Evolutionary conservation across 306 rosid genomes (phyloP), one percentile per base, ranked within the genome.

Genomic region (Cicer judaicum): DNA sequence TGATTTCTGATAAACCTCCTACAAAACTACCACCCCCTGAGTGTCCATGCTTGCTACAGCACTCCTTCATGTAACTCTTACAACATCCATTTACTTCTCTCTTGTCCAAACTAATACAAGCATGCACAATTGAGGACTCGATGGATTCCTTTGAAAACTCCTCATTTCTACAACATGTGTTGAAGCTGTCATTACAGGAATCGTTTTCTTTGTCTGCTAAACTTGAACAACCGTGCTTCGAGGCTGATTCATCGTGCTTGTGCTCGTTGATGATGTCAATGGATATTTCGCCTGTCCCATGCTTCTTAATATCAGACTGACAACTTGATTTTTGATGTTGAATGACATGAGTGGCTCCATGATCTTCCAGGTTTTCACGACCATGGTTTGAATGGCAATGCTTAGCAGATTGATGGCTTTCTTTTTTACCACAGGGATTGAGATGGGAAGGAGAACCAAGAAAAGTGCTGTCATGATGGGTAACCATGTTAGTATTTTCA

Each of bases 51-150:
- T 61, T 83, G 68, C 76, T 72, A 62, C 97, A 92, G 5, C 98
- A 90, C 82, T 92, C 93, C 84, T 86, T 84, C 96, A 84, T 82
- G 84, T 90, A 90, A 81, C 93, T 90, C 85, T 85, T 87, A 84
- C 97, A 85, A 73, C 96, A 92, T n/a, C 92, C 91, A 57, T 87
- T 85, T 53, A 44, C 29, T 49, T 77, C 91, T 80, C 96, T 87
- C 14, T 86, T 88, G 29, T 86, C 88, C 44, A 86, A 76, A 67
- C 87, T 83, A 46, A 54, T n/a, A 72, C 93, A 87, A 67, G 82
- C 82, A 53, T 87, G 83, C 40, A 46, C 34, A 49, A 82, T 16
- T 1, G 48, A 6, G 1, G 73, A 29, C n/a, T 73, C 78, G 4
- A 44, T 8, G 18, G 64, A 77, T 54, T 82, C 83, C 41, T 75